A percentile compares a stretch with the other conserved stretches of the same genome.
These are phyloP conservation scores for Apiospora hydei DNA, from an alignment of 2,329 filamentous ascomycete genomes.

Conservation along the genomic window DNA sequence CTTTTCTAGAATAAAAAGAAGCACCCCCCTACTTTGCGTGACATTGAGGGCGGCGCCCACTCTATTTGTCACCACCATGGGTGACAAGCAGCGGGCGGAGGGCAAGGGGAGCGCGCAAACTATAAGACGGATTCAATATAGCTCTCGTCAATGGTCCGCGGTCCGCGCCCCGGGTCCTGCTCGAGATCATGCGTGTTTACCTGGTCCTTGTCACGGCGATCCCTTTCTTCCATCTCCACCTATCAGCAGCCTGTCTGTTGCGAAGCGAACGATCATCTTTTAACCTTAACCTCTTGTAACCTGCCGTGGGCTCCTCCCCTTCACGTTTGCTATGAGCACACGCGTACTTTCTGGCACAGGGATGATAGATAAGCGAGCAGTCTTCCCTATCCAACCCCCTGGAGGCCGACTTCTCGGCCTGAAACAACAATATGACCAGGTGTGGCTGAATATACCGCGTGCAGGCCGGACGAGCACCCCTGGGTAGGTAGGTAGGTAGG, in stretches of 20 bases:
- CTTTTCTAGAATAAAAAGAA: constrained; percentile 15
- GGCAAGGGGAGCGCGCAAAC: constrained; percentile 5
- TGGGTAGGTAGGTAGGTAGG: not conserved
- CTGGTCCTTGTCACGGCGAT: constrained; percentile 16
- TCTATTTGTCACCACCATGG: not conserved
- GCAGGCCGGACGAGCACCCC: not conserved
- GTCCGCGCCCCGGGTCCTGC: not conserved
- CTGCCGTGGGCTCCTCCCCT: not conserved
- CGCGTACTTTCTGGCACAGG: no score
- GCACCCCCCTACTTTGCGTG: constrained; percentile 6
- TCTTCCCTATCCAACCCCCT: not conserved
- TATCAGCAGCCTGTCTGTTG: not conserved
- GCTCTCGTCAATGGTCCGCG: not conserved
- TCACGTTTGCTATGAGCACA: not conserved
- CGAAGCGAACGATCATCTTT: not conserved
- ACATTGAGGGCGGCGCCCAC: constrained; percentile 2
- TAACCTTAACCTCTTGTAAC: not conserved
- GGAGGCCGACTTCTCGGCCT: not conserved
- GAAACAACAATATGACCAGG: not conserved
- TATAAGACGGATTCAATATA: constrained; percentile 9
- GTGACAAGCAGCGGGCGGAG: not conserved
- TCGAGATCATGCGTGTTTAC: constrained; percentile 2
- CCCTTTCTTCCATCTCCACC: constrained; percentile 18
- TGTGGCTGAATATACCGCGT: not conserved
- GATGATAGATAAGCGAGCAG: not conserved